Conservation (phyloP, 2,329 filamentous ascomycete genomes). For the Calonectria ilicicola region DNA sequence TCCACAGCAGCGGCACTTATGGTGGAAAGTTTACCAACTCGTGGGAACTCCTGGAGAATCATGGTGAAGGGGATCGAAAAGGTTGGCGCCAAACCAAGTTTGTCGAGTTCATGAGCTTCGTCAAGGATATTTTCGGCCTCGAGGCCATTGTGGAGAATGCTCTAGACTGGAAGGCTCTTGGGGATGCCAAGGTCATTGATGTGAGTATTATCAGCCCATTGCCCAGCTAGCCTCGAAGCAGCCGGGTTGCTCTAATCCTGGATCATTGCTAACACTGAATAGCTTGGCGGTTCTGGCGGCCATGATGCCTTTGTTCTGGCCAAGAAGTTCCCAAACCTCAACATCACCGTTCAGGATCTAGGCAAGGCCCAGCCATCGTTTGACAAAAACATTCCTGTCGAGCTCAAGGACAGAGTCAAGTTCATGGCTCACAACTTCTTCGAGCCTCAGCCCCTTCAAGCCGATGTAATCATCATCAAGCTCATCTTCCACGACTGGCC, state of each 20-base stretch:
- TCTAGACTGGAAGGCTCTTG: not conserved
- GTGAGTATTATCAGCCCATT: not conserved
- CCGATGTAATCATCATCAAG: slow-evolving; percentile 64
- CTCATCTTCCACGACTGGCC: slow-evolving; percentile 68
- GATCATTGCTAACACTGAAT: not conserved
- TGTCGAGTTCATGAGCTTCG: not conserved
- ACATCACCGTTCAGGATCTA: slow-evolving; percentile 50
- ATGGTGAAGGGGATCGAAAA: not conserved
- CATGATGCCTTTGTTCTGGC: slow-evolving; percentile 38
- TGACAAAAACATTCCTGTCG: slow-evolving; percentile 20
- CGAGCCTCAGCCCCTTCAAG: slow-evolving; percentile 49
- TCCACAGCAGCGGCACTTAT: slow-evolving; percentile 1
- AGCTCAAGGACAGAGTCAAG: slow-evolving; percentile 46
- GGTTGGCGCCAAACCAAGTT: not conserved
- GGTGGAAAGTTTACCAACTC: not conserved
- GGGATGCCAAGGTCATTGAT: not conserved
- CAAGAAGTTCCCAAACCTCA: slow-evolving; percentile 37
- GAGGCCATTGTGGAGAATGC: not conserved
- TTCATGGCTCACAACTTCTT: slow-evolving; percentile 54
- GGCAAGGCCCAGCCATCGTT: not conserved
- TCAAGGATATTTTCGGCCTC: not conserved
- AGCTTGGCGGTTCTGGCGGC: slow-evolving; percentile 44
- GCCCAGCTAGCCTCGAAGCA: not conserved
- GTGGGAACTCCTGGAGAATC: not conserved
- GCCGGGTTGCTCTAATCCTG: not conserved